Conservation (phyloP, 495 filamentous ascomycete species). For the Lasiosphaeria miniovina region DNA sequence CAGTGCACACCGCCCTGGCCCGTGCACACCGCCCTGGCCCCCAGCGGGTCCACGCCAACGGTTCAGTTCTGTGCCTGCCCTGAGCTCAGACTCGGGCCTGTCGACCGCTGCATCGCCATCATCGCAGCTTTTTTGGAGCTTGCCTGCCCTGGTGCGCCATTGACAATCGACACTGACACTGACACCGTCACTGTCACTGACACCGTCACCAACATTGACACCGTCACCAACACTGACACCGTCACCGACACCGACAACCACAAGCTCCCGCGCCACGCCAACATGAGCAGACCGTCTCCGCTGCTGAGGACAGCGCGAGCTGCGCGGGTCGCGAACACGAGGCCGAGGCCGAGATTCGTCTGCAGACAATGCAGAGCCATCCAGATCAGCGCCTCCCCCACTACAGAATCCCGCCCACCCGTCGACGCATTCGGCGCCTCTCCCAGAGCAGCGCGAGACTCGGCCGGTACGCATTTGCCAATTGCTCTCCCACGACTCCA, state of each 20-base stretch:
- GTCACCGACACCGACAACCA: neutral
- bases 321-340: slow-evolving; percentile 7
- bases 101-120: no score
- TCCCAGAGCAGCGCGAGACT: slow-evolving; percentile 30
- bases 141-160: no score
- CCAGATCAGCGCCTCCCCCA: slow-evolving; percentile 52
- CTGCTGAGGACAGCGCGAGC: slow-evolving; percentile 22
- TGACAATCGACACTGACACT: no score
- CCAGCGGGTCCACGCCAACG: neutral
- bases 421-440: slow-evolving; percentile 46
- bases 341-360: slow-evolving; percentile 26
- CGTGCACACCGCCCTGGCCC: no score
- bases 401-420: slow-evolving; percentile 45
- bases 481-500: slow-evolving; percentile 1
- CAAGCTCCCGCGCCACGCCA: slow-evolving; percentile 14
- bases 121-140: no score
- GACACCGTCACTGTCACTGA: no score
- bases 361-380: slow-evolving; percentile 51
- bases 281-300: slow-evolving; percentile 30
- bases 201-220: slow-evolving; percentile 1
- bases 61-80: no score
- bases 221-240: neutral
- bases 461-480: slow-evolving; percentile 35
- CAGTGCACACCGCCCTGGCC: no score
- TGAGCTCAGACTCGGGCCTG: no score